Evolutionary conservation across 2,329 filamentous ascomycete species (phyloP).

Genomic region (Gnomoniopsis smithogilvyi): DNA sequence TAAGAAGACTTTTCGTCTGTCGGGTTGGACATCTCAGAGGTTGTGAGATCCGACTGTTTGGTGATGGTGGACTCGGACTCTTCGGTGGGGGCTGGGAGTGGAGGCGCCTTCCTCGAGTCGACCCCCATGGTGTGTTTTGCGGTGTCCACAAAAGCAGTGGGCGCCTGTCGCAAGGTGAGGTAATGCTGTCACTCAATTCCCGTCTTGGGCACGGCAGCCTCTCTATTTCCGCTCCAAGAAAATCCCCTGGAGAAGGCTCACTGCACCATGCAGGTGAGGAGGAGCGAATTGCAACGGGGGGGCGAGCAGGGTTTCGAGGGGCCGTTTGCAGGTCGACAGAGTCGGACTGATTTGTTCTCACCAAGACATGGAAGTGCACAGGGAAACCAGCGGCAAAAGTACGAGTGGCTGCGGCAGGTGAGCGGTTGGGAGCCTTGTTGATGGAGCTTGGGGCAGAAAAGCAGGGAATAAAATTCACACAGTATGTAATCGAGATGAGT

Average conservation of each 20-base stretch:
- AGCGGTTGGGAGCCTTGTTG: constrained; percentile 6
- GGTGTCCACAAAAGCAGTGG: constrained; percentile 17
- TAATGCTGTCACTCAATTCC: constrained; percentile 18
- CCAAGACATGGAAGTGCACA: constrained; percentile 20
- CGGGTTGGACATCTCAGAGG: constrained; percentile 62
- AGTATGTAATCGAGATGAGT: neutral
- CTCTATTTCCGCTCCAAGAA: constrained; percentile 14
- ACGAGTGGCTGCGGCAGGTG: constrained; percentile 4
- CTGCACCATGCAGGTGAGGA: constrained; percentile 17
- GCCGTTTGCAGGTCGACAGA: constrained; percentile 14
- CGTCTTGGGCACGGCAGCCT: constrained; percentile 8
- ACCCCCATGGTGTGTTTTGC: constrained; percentile 47
- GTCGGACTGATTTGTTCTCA: constrained; percentile 14
- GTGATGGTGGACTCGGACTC: constrained; percentile 57
- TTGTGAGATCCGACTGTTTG: constrained; percentile 59
- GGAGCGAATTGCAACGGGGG: constrained; percentile 1
- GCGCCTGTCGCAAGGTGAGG: constrained; percentile 15
- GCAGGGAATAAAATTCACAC: neutral
- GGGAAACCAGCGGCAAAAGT: constrained; percentile 7
- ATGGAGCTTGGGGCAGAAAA: constrained; percentile 6
- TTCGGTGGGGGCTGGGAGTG: constrained; percentile 77
- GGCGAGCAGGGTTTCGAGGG: constrained; percentile 3
- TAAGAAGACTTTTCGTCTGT: constrained; percentile 71
- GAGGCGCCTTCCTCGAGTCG: constrained; percentile 56
- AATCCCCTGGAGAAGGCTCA: constrained; percentile 12